A percentile compares a stretch with the other conserved stretches of the same genome.
These are phyloP conservation scores for Bocquillonia castaneifolia DNA, from an alignment of 441 rosid genomes.

Conservation along the genomic window DNA sequence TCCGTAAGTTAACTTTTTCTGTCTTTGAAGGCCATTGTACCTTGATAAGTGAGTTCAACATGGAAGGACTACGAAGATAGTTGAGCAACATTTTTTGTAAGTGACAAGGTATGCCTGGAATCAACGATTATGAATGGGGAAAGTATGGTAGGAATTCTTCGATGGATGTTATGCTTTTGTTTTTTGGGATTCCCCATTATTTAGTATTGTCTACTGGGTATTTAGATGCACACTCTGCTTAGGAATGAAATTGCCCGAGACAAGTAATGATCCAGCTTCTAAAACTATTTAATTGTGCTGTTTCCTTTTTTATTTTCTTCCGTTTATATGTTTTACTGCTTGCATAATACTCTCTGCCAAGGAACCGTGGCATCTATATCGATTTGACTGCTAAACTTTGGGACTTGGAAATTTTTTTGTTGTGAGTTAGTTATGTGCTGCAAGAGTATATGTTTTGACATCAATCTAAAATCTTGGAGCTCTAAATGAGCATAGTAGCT, in stretches of 20 bases:
- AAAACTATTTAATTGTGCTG: no score
- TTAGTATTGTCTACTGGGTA: no score
- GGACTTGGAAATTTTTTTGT: neutral
- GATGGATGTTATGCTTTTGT: no score
- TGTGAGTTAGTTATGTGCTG: neutral
- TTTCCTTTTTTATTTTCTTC: neutral
- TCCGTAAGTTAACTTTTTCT: neutral
- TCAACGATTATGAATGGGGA: no score
- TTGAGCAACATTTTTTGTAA: constrained; percentile 3
- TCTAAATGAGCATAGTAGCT: no score
- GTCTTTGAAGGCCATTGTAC: neutral
- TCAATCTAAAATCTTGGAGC: no score
- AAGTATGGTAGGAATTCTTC: no score
- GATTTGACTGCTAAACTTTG: neutral
- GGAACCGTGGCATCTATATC: neutral
- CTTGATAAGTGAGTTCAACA: neutral
- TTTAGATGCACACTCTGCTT: neutral
- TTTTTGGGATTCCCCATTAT: no score
- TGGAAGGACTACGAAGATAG: neutral
- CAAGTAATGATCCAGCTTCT: no score
- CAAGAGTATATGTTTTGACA: neutral
- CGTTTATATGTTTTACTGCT: neutral
- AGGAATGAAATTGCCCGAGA: no score
- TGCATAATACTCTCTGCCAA: neutral
- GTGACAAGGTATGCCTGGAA: constrained; percentile 15